Base-by-base conservation (phyloP, 2,329 filamentous ascomycete genomes). In the Scytalidium sp. region DNA sequence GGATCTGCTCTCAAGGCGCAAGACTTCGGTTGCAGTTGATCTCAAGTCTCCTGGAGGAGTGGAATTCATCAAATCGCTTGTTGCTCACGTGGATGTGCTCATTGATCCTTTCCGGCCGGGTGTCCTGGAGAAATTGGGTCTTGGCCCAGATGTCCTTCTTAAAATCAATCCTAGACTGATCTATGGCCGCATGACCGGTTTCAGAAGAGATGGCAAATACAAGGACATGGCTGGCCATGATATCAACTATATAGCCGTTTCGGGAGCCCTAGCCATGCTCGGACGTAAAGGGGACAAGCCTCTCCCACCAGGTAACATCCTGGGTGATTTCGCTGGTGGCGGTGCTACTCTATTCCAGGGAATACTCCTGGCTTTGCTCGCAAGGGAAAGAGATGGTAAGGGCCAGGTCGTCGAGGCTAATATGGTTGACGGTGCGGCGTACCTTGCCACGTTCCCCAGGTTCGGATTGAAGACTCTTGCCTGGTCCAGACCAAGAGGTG, bases 71-170 rank as follows among this genome's bases (percentile, higher is more conserved):
- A 84, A 83, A 53, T 72, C 76, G 3, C 75, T 97, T 1, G 71
- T 87, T 29, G 68, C 72, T 15, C 65, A 73, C 15, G 77, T 83
- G 49, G 93, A 97, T 69, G 76, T 97, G 29, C 69, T 97, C 22
- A 94, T 97, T 67, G 94, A 97, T 67, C 93, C 94, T 0, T 97
- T 91, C 74, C 88, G 93, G 0, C 93, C 93, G 0, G 90, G 91
- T 29, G 90, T 97, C 1, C 79, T 97, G 2, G 93, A 97, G 70
- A 88, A 86, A 46, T 81, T 93, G 9, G 87, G 87, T 0, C 80
- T 97, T 1, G 84, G 83, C 0, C 93, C 93, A 0, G 69, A 75
- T 7, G 76, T 80, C 0, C 75, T 97, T 7, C 72, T 83, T 22
- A 73, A 70, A 20, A 64, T 80, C 17, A 96, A 97, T 67, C 87